phyloP scores from a whole-genome alignment of 2,329 filamentous ascomycete species.

The Phialophora verrucosa region DNA sequence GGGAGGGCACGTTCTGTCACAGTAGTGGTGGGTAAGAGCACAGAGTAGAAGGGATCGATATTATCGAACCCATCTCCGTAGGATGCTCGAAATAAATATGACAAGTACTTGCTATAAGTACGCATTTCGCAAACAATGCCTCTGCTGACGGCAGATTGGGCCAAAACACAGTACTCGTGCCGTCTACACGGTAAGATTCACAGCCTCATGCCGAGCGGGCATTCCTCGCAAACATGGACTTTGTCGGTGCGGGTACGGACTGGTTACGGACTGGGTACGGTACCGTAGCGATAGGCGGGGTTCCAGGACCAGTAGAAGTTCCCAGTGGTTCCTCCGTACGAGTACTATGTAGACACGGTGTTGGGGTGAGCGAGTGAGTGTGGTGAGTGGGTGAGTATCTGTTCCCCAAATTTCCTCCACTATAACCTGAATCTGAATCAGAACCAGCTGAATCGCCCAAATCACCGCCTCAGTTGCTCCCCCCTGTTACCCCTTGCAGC shows the following conservation, averaged over 20 bases:
- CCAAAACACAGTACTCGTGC: not conserved
- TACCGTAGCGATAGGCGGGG: not conserved
- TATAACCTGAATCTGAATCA: too few species aligned
- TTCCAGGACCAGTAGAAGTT: not conserved
- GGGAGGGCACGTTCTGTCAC: too few species aligned
- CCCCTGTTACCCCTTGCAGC: not conserved
- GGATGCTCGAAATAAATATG: not conserved
- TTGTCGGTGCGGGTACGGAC: too few species aligned
- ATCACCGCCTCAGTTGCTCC: not conserved
- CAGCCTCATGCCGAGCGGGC: not conserved
- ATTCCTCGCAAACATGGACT: too few species aligned
- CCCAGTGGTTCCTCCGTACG: not conserved
- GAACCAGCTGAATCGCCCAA: too few species aligned
- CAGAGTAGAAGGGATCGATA: not conserved
- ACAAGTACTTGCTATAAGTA: not conserved
- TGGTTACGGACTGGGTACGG: too few species aligned
- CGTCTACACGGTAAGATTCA: not conserved
- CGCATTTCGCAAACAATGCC: not conserved
- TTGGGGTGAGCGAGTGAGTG: too few species aligned
- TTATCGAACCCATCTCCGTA: too few species aligned
- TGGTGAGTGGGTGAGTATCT: too few species aligned
- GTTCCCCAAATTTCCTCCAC: too few species aligned
- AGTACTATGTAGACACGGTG: too few species aligned
- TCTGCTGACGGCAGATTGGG: not conserved
- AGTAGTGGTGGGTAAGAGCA: too few species aligned